These are phyloP conservation scores for Dentiscutata heterogama DNA, from an alignment of 371 early-diverging fungal species.

Conservation along the genomic window DNA sequence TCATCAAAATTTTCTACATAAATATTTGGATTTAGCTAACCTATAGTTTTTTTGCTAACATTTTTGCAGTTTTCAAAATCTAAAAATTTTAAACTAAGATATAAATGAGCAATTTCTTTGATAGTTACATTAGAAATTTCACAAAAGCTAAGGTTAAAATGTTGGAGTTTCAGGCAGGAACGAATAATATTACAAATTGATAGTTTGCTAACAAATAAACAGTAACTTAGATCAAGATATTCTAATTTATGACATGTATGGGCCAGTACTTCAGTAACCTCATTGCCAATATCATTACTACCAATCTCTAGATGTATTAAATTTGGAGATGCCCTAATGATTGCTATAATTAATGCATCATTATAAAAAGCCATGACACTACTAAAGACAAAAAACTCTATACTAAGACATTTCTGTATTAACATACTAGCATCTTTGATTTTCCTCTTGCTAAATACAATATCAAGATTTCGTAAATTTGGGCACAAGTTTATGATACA, in stretches of 20 bases:
- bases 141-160: slow-evolving; percentile 17
- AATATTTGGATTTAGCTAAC: slow-evolving; percentile 33
- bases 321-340: slow-evolving; percentile 25
- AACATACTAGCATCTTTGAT: slow-evolving; percentile 29
- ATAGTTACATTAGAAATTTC: slow-evolving; percentile 38
- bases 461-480: slow-evolving; percentile 40
- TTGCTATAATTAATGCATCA: slow-evolving; percentile 35
- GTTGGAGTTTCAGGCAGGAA: slow-evolving; percentile 21
- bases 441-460: slow-evolving; percentile 23
- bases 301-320: slow-evolving; percentile 27
- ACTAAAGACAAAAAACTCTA: slow-evolving; percentile 8
- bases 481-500: slow-evolving; percentile 35
- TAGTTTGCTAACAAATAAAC: too few species aligned
- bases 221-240: not conserved
- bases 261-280: slow-evolving; percentile 22
- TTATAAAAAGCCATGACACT: slow-evolving; percentile 18
- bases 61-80: slow-evolving; percentile 9
- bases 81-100: slow-evolving; percentile 29
- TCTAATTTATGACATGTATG: slow-evolving; percentile 17
- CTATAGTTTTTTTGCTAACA: slow-evolving; percentile 22
- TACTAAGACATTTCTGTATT: slow-evolving; percentile 9
- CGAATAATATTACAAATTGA: slow-evolving; percentile 30
- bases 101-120: slow-evolving; percentile 26
- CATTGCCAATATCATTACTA: slow-evolving; percentile 19
- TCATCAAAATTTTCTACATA: slow-evolving; percentile 37